Conservation (phyloP, 345 rosid genomes). For the Melaleuca quinquenervia region DNA sequence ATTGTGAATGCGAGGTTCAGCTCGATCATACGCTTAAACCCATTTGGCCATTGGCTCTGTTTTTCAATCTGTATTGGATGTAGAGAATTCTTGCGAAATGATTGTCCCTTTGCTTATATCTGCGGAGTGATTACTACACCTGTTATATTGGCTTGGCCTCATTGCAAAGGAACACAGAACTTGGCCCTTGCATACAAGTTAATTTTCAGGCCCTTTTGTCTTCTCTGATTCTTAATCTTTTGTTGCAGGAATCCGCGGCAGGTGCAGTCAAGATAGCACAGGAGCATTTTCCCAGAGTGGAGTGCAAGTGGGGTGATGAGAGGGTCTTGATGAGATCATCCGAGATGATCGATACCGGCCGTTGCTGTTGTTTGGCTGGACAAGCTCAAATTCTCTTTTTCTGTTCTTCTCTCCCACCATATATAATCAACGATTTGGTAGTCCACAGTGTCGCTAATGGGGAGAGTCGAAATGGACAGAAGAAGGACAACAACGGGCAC, state of each 20-base stretch:
- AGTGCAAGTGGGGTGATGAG: conserved; percentile 82
- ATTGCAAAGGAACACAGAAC: not conserved
- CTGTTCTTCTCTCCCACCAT: not conserved
- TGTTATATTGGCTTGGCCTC: not conserved
- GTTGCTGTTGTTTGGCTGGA: conserved; percentile 96
- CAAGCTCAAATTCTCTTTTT: conserved; percentile 50
- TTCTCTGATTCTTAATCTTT: not conserved
- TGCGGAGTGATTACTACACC: not conserved
- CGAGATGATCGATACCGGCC: conserved; percentile 48
- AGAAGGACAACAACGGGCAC: not conserved
- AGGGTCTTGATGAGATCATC: conserved; percentile 62
- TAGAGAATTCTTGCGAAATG: not conserved
- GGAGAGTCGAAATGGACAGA: not conserved
- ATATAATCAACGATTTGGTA: not conserved
- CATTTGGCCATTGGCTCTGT: not conserved
- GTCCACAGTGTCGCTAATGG: not conserved
- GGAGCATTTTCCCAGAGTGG: conserved; percentile 64
- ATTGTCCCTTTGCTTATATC: not conserved
- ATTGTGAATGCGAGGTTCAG: not conserved
- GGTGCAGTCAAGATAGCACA: conserved; percentile 71
- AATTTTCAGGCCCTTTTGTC: not conserved
- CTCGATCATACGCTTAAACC: not conserved
- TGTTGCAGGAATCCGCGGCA: conserved; percentile 61
- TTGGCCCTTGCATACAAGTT: no score
- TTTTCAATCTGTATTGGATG: not conserved